These are phyloP conservation scores for Lithohypha guttulata DNA, from an alignment of 2,329 filamentous ascomycete genomes.

Conservation along the genomic window DNA sequence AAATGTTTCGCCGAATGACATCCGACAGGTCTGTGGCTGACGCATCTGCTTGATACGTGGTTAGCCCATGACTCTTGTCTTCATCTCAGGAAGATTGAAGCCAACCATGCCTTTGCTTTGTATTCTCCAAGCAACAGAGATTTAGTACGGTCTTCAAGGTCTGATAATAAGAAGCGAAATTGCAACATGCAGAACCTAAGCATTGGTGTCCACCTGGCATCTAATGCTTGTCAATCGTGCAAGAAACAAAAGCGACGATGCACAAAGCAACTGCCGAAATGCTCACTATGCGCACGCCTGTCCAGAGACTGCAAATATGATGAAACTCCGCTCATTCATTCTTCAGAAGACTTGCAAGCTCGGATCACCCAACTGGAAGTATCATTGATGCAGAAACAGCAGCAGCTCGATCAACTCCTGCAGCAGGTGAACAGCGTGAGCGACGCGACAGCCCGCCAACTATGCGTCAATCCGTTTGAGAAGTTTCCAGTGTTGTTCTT, in stretches of 20 bases:
- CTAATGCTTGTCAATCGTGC: conserved; percentile 36
- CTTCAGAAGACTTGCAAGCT: conserved; percentile 18
- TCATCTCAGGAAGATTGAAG: too few species aligned
- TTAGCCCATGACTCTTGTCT: too few species aligned
- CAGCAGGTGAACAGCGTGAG: conserved; percentile 10
- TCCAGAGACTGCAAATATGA: conserved; percentile 20
- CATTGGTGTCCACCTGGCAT: conserved; percentile 19
- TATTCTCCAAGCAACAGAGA: too few species aligned
- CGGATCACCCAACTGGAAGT: conserved; percentile 19
- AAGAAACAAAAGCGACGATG: conserved; percentile 43
- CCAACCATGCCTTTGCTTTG: too few species aligned
- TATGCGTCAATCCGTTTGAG: conserved; percentile 9
- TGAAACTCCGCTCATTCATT: conserved; percentile 13
- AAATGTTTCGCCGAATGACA: too few species aligned
- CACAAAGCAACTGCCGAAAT: conserved; percentile 40
- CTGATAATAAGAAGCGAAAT: too few species aligned
- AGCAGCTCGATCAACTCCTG: conserved; percentile 10
- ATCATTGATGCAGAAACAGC: conserved; percentile 11
- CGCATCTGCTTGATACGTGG: too few species aligned
- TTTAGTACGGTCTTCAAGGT: too few species aligned
- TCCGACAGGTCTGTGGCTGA: too few species aligned
- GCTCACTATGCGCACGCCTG: conserved; percentile 35
- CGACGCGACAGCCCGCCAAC: conserved; percentile 2
- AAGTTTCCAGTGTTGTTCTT: conserved; percentile 18
- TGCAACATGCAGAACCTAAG: neutral